A percentile compares a stretch with the other conserved stretches of the same genome.
phyloP scores from a whole-genome alignment of 2,329 filamentous ascomycete species.

The Lasiodiplodia theobromae region DNA sequence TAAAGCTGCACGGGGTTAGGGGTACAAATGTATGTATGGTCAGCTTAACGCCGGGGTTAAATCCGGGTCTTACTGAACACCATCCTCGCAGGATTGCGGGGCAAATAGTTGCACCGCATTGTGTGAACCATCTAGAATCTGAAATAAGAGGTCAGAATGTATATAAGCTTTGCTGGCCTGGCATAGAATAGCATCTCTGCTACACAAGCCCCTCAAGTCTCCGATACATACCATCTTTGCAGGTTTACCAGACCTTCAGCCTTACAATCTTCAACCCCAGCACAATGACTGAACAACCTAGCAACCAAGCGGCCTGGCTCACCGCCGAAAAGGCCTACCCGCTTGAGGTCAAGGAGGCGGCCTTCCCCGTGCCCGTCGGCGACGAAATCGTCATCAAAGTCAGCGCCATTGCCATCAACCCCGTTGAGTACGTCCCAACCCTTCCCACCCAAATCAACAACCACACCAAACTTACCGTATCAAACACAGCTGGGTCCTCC shows the following conservation, averaged over 20 bases:
- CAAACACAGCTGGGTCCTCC: background rate
- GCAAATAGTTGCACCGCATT: background rate
- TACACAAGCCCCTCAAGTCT: background rate
- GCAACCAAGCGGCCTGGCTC: slow-evolving; percentile 21
- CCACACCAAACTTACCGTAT: background rate
- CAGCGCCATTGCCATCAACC: slow-evolving; percentile 59
- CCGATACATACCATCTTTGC: background rate
- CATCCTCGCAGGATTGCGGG: background rate
- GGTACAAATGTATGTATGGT: too few species aligned
- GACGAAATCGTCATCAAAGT: slow-evolving; percentile 57
- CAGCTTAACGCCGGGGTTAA: background rate
- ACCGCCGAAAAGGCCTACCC: slow-evolving; percentile 32
- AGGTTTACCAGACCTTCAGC: background rate
- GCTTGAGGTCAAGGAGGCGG: slow-evolving; percentile 48
- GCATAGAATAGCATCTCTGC: background rate
- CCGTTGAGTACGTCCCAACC: slow-evolving; percentile 54
- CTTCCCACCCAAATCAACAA: background rate
- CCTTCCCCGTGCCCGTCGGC: slow-evolving; percentile 55
- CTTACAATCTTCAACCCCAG: background rate
- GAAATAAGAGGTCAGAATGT: background rate
- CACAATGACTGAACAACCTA: background rate
- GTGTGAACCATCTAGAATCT: background rate
- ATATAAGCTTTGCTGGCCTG: background rate
- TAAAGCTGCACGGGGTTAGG: background rate
- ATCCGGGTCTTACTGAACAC: background rate